These are phyloP conservation scores for Oemleria cerasiformis DNA, from an alignment of 306 rosid species.

Conservation along the genomic window DNA sequence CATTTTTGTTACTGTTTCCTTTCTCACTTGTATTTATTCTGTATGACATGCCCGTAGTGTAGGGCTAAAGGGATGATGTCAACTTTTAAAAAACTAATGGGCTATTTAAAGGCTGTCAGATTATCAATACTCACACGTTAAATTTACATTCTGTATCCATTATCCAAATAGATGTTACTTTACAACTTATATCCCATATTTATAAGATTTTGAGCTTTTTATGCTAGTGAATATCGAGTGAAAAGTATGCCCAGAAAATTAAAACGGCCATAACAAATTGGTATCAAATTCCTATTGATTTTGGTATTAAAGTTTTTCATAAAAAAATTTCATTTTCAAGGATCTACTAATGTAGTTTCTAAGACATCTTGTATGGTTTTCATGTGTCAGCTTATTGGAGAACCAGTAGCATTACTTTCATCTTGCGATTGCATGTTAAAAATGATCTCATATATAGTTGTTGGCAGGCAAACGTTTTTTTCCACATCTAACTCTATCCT, in stretches of 20 bases:
- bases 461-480: neutral
- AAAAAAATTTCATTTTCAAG: neutral
- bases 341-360: neutral
- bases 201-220: neutral
- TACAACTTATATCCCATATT: neutral
- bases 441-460: neutral
- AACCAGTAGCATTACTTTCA: neutral
- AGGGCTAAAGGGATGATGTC: neutral
- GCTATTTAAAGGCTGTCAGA: neutral
- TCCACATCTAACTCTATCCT: constrained; percentile 11
- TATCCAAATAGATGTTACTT: neutral
- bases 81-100: neutral
- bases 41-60: neutral
- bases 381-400: constrained; percentile 1
- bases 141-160: neutral
- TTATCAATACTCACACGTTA: neutral
- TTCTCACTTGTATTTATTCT: neutral
- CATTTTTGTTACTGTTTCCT: neutral
- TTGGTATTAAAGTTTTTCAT: neutral
- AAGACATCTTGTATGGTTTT: neutral
- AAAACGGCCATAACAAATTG: neutral
- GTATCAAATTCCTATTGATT: neutral
- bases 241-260: neutral
- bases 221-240: neutral
- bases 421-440: neutral